phyloP scores from a whole-genome alignment of 2,329 filamentous ascomycete species.

The Fusarium newnesense region DNA sequence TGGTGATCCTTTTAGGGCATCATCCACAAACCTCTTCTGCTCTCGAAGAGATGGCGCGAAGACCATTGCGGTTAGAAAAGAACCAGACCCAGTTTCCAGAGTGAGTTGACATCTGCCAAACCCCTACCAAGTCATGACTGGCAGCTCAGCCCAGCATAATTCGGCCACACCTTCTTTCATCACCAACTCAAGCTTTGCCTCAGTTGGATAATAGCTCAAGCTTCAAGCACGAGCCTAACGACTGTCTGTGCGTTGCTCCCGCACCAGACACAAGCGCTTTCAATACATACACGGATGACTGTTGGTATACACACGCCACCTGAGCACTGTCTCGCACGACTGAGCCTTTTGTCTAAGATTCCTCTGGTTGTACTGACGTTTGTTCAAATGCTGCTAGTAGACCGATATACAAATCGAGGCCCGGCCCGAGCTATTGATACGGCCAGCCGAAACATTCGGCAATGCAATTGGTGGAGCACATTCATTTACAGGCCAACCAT shows the following conservation, averaged over 20 bases:
- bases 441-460: constrained; percentile 14
- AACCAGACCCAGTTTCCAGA: constrained; percentile 6
- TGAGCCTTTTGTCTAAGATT: constrained; percentile 24
- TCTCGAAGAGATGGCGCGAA: constrained; percentile 1
- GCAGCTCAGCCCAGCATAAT: constrained; percentile 16
- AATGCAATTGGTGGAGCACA: constrained; percentile 7
- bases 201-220: constrained; percentile 35
- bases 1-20: background rate
- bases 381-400: constrained; percentile 16
- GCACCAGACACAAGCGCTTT: constrained; percentile 18
- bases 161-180: constrained; percentile 29
- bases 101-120: constrained; percentile 31
- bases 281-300: constrained; percentile 20
- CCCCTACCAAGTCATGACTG: constrained; percentile 27
- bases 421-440: constrained; percentile 40
- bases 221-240: constrained; percentile 36
- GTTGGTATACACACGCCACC: constrained; percentile 23
- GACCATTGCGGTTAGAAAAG: constrained; percentile 12
- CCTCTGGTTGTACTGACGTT: constrained; percentile 8
- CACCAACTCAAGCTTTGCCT: constrained; percentile 35
- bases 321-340: constrained; percentile 15
- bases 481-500: background rate
- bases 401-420: constrained; percentile 35
- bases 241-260: constrained; percentile 39
- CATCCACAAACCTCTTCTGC: constrained; percentile 8